Base-by-base conservation (phyloP, 179 eudicot species). In the Silene noctiflora region DNA sequence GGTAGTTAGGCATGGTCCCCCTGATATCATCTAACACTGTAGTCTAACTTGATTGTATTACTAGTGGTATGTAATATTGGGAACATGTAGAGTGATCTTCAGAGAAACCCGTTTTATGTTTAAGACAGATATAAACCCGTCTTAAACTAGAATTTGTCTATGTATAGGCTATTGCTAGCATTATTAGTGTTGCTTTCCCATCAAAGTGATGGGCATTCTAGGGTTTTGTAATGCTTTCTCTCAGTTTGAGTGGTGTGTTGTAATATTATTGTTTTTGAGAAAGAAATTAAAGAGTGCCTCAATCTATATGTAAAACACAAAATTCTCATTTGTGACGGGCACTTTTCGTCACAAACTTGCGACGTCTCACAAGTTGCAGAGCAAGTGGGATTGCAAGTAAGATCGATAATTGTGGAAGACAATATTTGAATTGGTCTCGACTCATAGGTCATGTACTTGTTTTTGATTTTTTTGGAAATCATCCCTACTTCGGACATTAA, bases 191-290 rank as follows among this genome's bases (percentile, higher is more conserved):
- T 53, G 73, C 55, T 74, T 70, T 76, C 74, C 67, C 79, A 82
- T 82, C 69, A 58, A 72, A 75, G 76, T 75, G 84, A 82, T 78
- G 84, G 84, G 79, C 63, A 75, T 68, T 24, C 9, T 68, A 42
- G 65, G 75, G 62, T 51, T 33, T 2, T 39, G 46, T 39, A 8
- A 39, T 39, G 46, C 46, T 39, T 39, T 44, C 55, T 61, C 13
- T 62, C 17, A 67, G 25, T 12, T 67, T 14, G 8, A 48, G 58
- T 35, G 51, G 66, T 76, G 55, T 73, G 74, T 63, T 76, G 35
- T 63, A 63, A 24, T 2, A 13, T 63, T 63, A 63, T 63, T 63
- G 31, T 25, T 63, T 24, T 63, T 17, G 20, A 53, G 59, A 53
- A 53, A 53, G 10, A 53, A 53, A 13, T 0, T 16, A 44, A 39